Percentiles rank a stretch among this genome's conserved stretches.
These are phyloP conservation scores for Colletotrichum sp. DNA, from an alignment of 2,329 filamentous ascomycete genomes.

Conservation along the genomic window DNA sequence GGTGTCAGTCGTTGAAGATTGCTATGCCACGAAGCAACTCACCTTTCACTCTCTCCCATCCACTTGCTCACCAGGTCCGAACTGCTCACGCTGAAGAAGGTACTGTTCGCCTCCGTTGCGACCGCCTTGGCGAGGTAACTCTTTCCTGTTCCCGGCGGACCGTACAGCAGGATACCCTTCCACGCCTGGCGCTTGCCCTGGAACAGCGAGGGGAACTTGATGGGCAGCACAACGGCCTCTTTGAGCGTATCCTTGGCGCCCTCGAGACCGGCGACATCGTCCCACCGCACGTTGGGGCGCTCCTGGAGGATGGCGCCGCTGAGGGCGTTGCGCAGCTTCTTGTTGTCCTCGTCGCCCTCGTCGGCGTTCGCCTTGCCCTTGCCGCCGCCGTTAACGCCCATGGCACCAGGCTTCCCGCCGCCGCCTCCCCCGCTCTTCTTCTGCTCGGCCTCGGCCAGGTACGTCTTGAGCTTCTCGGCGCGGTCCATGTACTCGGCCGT, in stretches of 20 bases:
- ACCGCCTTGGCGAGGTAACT: slow-evolving; percentile 97
- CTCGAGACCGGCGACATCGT: slow-evolving; percentile 95
- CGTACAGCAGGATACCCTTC: slow-evolving; percentile 97
- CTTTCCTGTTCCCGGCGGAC: slow-evolving; percentile 96
- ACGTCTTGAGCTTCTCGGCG: slow-evolving; percentile 95
- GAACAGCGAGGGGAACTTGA: slow-evolving; percentile 97
- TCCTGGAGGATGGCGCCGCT: slow-evolving; percentile 93
- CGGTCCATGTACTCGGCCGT: slow-evolving; percentile 98
- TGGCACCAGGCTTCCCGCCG: slow-evolving; percentile 63
- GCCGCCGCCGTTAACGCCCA: slow-evolving; percentile 68
- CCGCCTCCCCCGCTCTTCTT: slow-evolving; percentile 78
- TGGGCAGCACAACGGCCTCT: slow-evolving; percentile 95
- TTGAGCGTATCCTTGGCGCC: slow-evolving; percentile 95
- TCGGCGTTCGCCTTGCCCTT: slow-evolving; percentile 66
- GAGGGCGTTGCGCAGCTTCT: slow-evolving; percentile 91
- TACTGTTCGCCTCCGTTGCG: slow-evolving; percentile 97
- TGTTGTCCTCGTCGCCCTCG: slow-evolving; percentile 86
- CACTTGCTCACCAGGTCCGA: slow-evolving; percentile 98
- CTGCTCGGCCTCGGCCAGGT: slow-evolving; percentile 76
- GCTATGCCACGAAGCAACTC: slow-evolving; percentile 27
- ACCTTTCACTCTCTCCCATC: slow-evolving; percentile 99
- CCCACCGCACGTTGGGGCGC: slow-evolving; percentile 96
- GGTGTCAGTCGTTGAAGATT: background rate
- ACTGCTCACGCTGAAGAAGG: slow-evolving; percentile 98
- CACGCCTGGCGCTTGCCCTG: slow-evolving; percentile 95